A percentile compares a stretch with the other conserved stretches of the same genome.
Evolutionary conservation across 805 yeast species (phyloP).

Genomic region (Ogataea pilisensis): DNA sequence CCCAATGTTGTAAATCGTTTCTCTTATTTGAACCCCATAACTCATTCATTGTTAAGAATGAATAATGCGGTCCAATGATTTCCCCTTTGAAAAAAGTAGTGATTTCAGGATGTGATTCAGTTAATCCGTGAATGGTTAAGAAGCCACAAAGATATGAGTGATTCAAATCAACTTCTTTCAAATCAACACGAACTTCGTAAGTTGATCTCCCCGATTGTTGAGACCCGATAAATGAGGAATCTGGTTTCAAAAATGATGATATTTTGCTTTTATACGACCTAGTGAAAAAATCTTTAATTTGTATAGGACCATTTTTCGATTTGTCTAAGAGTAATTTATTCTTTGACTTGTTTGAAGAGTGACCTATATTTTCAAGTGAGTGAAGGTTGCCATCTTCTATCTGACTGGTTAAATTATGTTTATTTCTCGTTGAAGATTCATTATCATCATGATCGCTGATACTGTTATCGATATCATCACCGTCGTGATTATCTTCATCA

Average conservation of each 20-base stretch:
- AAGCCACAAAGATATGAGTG: conserved; percentile 55
- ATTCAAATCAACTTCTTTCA: conserved; percentile 62
- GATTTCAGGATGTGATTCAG: conserved; percentile 56
- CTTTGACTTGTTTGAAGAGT: background rate
- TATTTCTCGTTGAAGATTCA: too few relatives aligned
- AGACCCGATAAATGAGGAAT: conserved; percentile 58
- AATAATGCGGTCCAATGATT: conserved; percentile 55
- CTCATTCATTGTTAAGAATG: conserved; percentile 54
- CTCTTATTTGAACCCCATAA: conserved; percentile 48
- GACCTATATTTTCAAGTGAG: background rate
- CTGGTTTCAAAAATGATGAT: conserved; percentile 53
- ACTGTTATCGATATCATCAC: background rate
- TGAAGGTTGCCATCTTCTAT: too few relatives aligned
- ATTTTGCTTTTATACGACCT: conserved; percentile 8
- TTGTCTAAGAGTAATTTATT: background rate
- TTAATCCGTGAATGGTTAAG: conserved; percentile 60
- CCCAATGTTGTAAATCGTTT: conserved; percentile 64
- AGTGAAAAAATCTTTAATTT: conserved; percentile 19
- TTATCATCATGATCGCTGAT: too few relatives aligned
- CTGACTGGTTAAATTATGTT: too few relatives aligned
- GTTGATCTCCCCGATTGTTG: conserved; percentile 66
- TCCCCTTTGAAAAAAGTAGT: conserved; percentile 74
- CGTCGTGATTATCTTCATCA: background rate
- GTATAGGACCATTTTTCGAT: background rate
- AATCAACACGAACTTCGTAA: conserved; percentile 64